Percentiles rank a stretch among this genome's conserved stretches.
These are phyloP conservation scores for Fusarium sp. DNA, from an alignment of 2,329 filamentous ascomycete genomes.

Conservation along the genomic window DNA sequence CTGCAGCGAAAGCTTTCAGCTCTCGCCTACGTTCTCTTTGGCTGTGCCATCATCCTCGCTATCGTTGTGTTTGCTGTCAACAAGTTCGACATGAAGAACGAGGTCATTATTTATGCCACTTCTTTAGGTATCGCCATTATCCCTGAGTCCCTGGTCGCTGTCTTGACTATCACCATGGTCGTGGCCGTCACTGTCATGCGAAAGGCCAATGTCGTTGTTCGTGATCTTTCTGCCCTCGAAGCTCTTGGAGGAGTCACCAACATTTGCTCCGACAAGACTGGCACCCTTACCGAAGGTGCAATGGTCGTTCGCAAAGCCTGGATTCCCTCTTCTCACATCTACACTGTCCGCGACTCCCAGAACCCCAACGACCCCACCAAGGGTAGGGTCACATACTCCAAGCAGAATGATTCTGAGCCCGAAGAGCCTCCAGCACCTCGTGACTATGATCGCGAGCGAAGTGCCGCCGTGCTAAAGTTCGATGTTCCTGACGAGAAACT, in stretches of 20 bases:
- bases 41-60: slow-evolving; percentile 70
- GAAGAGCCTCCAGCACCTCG: slow-evolving; percentile 57
- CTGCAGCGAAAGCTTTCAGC: slow-evolving; percentile 82
- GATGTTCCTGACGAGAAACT: slow-evolving; percentile 70
- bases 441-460: slow-evolving; percentile 71
- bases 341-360: slow-evolving; percentile 71
- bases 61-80: slow-evolving; percentile 70
- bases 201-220: slow-evolving; percentile 72
- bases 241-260: slow-evolving; percentile 77
- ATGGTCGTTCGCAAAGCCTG: slow-evolving; percentile 77
- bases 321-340: slow-evolving; percentile 68
- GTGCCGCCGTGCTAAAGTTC: slow-evolving; percentile 69
- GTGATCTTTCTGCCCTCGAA: slow-evolving; percentile 75
- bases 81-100: slow-evolving; percentile 61
- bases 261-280: slow-evolving; percentile 80
- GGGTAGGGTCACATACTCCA: slow-evolving; percentile 64
- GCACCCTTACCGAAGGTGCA: slow-evolving; percentile 74
- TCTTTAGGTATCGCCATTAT: slow-evolving; percentile 72
- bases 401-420: slow-evolving; percentile 48
- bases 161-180: slow-evolving; percentile 77
- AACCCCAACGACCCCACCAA: slow-evolving; percentile 71
- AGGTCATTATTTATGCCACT: slow-evolving; percentile 69
- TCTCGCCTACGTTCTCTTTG: slow-evolving; percentile 81
- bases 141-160: slow-evolving; percentile 73
- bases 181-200: slow-evolving; percentile 73